Percentiles rank a stretch among this genome's conserved stretches.
Evolutionary conservation across 805 yeast genomes (phyloP).

Genomic region (Hanseniaspora guilliermondii): DNA sequence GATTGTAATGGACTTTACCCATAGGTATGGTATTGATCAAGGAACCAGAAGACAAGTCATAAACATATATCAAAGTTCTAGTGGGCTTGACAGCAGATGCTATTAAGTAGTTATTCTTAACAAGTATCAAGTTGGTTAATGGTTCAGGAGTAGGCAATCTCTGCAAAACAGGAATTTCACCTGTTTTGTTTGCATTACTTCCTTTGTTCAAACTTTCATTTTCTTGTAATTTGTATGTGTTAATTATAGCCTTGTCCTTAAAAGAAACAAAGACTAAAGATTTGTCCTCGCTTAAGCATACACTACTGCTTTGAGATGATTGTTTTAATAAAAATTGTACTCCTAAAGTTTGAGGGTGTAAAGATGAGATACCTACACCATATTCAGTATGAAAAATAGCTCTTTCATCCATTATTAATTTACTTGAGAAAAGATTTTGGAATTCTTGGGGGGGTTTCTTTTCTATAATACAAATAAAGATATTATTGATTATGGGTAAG

Average conservation of each 20-base stretch:
- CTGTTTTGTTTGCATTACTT: not conserved
- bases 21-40: slow-evolving; percentile 50
- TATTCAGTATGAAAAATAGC: slow-evolving; percentile 12
- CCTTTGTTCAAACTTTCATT: slow-evolving; percentile 23
- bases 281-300: not conserved
- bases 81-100: slow-evolving; percentile 40
- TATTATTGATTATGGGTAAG: no score
- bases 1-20: slow-evolving; percentile 57
- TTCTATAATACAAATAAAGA: no score
- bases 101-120: slow-evolving; percentile 41
- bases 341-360: slow-evolving; percentile 13
- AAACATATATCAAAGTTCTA: slow-evolving; percentile 43
- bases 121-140: slow-evolving; percentile 29
- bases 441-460: no score
- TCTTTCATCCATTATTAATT: slow-evolving; percentile 6
- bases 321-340: slow-evolving; percentile 8
- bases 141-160: slow-evolving; percentile 76
- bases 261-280: slow-evolving; percentile 4
- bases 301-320: slow-evolving; percentile 5
- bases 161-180: slow-evolving; percentile 51
- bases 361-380: slow-evolving; percentile 13
- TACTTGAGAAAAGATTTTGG: no score
- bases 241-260: slow-evolving; percentile 51
- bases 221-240: slow-evolving; percentile 59
- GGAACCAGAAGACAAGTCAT: slow-evolving; percentile 75